Percentiles rank a stretch among this genome's conserved stretches.
Evolutionary conservation across 805 yeast genomes (phyloP).

Genomic region (Maudiozyma barnettii): DNA sequence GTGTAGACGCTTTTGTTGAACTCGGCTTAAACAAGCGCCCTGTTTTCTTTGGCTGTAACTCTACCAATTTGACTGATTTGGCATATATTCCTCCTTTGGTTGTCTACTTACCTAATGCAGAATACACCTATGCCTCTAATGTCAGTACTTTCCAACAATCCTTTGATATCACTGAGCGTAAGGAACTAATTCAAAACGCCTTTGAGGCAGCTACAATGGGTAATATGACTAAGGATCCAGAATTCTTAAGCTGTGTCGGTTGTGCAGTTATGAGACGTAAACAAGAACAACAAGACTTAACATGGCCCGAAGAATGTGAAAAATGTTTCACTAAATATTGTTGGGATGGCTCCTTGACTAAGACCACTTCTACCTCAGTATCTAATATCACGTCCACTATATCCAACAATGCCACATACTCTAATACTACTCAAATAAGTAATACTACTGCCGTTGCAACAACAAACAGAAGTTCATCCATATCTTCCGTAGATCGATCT

Average conservation of each 20-base stretch:
- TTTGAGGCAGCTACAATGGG: constrained; percentile 56
- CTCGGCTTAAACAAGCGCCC: constrained; percentile 59
- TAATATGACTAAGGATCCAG: constrained; percentile 56
- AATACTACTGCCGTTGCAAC: constrained; percentile 2
- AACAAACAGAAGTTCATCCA: not conserved
- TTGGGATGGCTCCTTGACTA: constrained; percentile 47
- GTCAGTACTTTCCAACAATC: constrained; percentile 60
- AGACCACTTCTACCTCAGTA: not conserved
- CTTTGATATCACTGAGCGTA: constrained; percentile 48
- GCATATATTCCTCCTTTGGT: constrained; percentile 58
- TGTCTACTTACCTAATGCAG: constrained; percentile 65
- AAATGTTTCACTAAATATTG: constrained; percentile 64
- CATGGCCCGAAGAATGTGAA: constrained; percentile 59
- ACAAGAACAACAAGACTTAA: constrained; percentile 53
- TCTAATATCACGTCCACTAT: not conserved
- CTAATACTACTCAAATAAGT: not conserved
- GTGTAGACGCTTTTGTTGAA: constrained; percentile 45
- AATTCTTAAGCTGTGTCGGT: constrained; percentile 66
- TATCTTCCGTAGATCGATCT: constrained; percentile 8
- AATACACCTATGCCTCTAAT: constrained; percentile 55
- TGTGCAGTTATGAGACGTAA: constrained; percentile 78
- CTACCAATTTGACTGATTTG: constrained; percentile 48
- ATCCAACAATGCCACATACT: not conserved
- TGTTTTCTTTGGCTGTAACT: constrained; percentile 75
- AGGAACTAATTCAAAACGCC: constrained; percentile 59